A percentile compares a stretch with the other conserved stretches of the same genome.
Evolutionary conservation across 331 rosid genomes (phyloP).

Genomic region (Malus hybrid): DNA sequence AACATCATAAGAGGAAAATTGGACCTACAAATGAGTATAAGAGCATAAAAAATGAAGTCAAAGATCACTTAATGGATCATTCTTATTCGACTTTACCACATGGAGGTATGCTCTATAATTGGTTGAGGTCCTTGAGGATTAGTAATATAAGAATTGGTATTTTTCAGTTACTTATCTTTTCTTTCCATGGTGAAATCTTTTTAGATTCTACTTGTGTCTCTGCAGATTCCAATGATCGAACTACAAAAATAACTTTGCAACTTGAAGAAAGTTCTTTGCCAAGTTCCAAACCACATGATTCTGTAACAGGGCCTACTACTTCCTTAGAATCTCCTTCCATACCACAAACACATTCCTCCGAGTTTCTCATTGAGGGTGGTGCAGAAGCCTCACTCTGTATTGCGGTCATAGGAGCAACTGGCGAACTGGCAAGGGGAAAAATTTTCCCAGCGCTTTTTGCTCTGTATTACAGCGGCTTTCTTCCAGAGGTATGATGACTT

Average conservation of each 20-base stretch:
- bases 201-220: neutral
- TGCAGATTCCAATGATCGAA: conserved; percentile 20
- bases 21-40: conserved; percentile 27
- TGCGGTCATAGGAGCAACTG: conserved; percentile 91
- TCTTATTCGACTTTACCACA: conserved; percentile 25
- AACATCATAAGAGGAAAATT: conserved; percentile 18
- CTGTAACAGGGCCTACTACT: conserved; percentile 24
- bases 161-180: neutral
- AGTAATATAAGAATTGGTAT: neutral
- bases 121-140: conserved; percentile 39
- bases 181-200: neutral
- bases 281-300: conserved; percentile 15
- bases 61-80: conserved; percentile 23
- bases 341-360: conserved; percentile 27
- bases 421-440: conserved; percentile 83
- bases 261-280: conserved; percentile 16
- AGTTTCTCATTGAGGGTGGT: conserved; percentile 17
- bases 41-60: conserved; percentile 24
- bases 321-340: conserved; percentile 31
- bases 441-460: conserved; percentile 92
- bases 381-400: conserved; percentile 62
- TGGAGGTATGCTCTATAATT: conserved; percentile 26
- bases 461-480: conserved; percentile 80
- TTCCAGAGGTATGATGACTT: conserved; percentile 63
- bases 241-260: neutral